Conservation (phyloP, 148 eudicot species). For the Pharnaceum exiguum region DNA sequence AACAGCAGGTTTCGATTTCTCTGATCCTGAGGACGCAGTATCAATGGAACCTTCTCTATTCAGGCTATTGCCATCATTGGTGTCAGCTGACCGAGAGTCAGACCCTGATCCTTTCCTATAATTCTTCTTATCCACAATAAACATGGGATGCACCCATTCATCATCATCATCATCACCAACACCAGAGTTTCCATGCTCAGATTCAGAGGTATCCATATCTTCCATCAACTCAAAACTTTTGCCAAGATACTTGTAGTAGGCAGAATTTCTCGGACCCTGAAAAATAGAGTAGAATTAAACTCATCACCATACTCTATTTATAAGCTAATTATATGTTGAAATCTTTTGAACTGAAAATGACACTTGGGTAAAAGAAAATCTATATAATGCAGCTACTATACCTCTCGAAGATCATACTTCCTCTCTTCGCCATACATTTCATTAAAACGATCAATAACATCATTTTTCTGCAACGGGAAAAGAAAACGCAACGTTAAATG, state of each 20-base stretch:
- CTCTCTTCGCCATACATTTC: conserved; percentile 25
- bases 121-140: conserved; percentile 29
- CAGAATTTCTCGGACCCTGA: conserved; percentile 61
- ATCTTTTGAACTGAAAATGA: not conserved
- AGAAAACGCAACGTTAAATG: not conserved
- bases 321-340: too few species aligned
- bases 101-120: conserved; percentile 29
- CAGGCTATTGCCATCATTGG: conserved; percentile 20
- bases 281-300: too few species aligned
- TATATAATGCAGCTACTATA: conserved; percentile 16
- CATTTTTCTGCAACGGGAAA: conserved; percentile 10
- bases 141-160: conserved; percentile 37
- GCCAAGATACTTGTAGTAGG: conserved; percentile 28
- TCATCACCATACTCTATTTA: not conserved
- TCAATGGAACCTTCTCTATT: conserved; percentile 18
- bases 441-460: not conserved
- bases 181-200: conserved; percentile 37
- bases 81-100: conserved; percentile 12
- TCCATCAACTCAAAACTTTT: conserved; percentile 39
- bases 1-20: conserved; percentile 21
- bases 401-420: conserved; percentile 75
- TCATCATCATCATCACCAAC: conserved; percentile 30
- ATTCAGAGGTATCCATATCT: conserved; percentile 90
- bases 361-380: not conserved
- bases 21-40: conserved; percentile 9